These are phyloP conservation scores for Paratinospora sagittata DNA, from an alignment of 164 flowering plant species.

Conservation along the genomic window DNA sequence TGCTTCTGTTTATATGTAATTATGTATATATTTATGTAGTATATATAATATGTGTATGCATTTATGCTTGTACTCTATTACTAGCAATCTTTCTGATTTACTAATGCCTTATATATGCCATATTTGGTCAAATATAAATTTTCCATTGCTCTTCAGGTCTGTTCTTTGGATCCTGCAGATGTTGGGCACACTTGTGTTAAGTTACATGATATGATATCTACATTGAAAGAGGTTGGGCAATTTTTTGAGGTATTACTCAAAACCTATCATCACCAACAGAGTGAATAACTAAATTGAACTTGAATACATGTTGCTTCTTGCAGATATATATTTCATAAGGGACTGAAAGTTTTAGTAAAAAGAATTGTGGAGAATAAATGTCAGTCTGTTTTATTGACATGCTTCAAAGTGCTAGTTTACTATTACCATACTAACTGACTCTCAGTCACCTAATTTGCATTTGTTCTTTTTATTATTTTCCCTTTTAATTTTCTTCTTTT, in stretches of 20 bases:
- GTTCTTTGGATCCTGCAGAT: conserved; percentile 16
- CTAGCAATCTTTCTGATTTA: no score
- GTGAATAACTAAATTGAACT: background rate
- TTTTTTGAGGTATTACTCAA: conserved; percentile 18
- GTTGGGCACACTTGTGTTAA: conserved; percentile 16
- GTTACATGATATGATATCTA: conserved; percentile 16
- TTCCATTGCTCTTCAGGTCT: conserved; percentile 14
- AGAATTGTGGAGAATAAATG: no score
- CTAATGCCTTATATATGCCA: background rate
- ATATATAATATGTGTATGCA: no score
- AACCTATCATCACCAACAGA: background rate
- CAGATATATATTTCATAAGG: background rate
- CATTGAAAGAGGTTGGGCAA: conserved; percentile 20
- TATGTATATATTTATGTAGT: no score
- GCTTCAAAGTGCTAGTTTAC: background rate
- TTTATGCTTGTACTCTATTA: no score
- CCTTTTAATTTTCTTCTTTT: background rate
- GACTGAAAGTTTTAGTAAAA: no score
- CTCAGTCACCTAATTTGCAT: background rate
- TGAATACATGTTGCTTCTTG: background rate
- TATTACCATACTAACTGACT: background rate
- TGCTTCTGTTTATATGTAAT: no score
- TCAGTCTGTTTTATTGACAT: background rate
- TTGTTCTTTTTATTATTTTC: background rate
- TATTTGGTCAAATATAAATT: background rate